A percentile compares a stretch with the other conserved stretches of the same genome.
phyloP scores from a whole-genome alignment of 1,284 basidiomycete genomes.

The Malassezia arunalokei region DNA sequence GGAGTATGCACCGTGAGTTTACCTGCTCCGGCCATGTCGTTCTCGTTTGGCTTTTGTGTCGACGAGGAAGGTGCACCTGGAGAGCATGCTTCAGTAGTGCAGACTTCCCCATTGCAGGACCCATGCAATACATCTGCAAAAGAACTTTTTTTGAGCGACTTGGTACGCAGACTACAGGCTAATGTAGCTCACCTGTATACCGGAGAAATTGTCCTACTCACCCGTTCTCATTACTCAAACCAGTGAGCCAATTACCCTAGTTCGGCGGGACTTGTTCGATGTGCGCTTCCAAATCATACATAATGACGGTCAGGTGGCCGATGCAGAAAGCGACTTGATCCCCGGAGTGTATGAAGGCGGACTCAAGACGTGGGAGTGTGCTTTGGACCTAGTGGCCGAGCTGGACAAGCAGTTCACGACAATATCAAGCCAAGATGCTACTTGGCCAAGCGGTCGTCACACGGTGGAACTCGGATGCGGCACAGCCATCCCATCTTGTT shows the following conservation, averaged over 20 bases:
- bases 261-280: conserved; percentile 79
- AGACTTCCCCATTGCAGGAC: too few relatives aligned
- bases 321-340: conserved; percentile 66
- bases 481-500: conserved; percentile 70
- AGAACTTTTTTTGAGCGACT: background rate
- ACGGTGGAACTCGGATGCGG: conserved; percentile 67
- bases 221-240: conserved; percentile 14
- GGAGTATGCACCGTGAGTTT: background rate
- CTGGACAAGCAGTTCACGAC: conserved; percentile 14
- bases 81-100: too few relatives aligned
- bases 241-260: conserved; percentile 20
- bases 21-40: conserved; percentile 15
- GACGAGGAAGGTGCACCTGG: conserved; percentile 6
- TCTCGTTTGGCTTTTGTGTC: conserved; percentile 16
- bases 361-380: conserved; percentile 94
- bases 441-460: conserved; percentile 13
- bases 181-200: conserved; percentile 29
- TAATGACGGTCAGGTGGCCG: conserved; percentile 23
- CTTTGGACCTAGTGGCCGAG: conserved; percentile 60
- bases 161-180: background rate
- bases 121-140: background rate
- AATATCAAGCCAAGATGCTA: background rate
- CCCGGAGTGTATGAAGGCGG: conserved; percentile 91
- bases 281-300: conserved; percentile 79
- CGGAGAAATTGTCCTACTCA: conserved; percentile 40